Evolutionary conservation across 768 basidiomycete genomes (phyloP), one percentile per base, ranked within the genome.

Genomic region (Agaricus subrufescens): DNA sequence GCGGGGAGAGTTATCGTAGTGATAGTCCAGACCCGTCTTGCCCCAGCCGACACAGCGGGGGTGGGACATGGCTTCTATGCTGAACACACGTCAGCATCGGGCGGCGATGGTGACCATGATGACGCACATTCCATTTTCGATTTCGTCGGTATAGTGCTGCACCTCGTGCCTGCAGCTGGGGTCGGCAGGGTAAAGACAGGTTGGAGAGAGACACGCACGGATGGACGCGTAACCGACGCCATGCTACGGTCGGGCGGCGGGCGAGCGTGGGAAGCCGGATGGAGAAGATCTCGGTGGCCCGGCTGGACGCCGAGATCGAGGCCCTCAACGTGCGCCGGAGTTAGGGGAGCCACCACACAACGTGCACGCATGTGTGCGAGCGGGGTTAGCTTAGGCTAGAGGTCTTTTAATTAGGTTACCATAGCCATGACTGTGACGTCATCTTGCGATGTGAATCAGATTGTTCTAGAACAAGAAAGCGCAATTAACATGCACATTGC

Each of bases 31-130:
- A 0, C 92, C 91, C 54, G 93, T 93, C 64, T 95, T 93, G 0
- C 92, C 92, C 85, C 87, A 89, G 3, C 90, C 89, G 6, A 94
- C 90, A 63, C 90, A 92, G 10, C 86, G 82, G 1, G 89, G 87
- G 62, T 93, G 91, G 0, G 73, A 45, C 82, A 91, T 89, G 2
- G 90, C 90, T 64, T 85, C 83, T 50, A 89, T 57, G 29, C 88
- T 91, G 62, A 1, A 43, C 6, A 42, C 23, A 30, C 19, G 39
- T 58, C 6, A 53, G 46, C 25, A 43, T 4, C 23, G 11, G 2
- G 19, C 12, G 31, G n/a, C 15, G 14, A 50, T 37, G 27, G 15
- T 34, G 4, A 10, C 15, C 0, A 26, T 47, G 4, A 15, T 49
- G 39, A 71, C 84, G 43, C 61, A 86, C 87, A 92, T 83, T 3